A percentile compares a stretch with the other conserved stretches of the same genome.
These are phyloP conservation scores for Alternaria sp. DNA, from an alignment of 2,329 filamentous ascomycete genomes.

Conservation along the genomic window DNA sequence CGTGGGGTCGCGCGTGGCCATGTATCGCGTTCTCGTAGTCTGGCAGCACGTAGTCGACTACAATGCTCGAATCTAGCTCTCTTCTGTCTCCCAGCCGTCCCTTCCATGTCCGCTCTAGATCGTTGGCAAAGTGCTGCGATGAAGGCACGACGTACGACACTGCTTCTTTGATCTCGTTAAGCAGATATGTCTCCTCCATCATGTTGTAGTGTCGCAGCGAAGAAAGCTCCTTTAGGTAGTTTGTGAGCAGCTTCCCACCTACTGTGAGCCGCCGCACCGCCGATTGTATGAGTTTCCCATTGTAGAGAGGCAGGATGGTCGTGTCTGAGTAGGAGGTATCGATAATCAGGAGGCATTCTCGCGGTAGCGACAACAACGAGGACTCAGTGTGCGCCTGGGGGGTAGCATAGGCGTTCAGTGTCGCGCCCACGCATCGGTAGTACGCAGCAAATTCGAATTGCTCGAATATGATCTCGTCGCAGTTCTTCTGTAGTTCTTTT, in stretches of 20 bases:
- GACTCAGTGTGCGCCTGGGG: slow-evolving; percentile 46
- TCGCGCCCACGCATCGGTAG: slow-evolving; percentile 75
- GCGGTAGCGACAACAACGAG: slow-evolving; percentile 61
- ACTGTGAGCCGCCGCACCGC: slow-evolving; percentile 87
- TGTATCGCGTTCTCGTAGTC: slow-evolving; percentile 72
- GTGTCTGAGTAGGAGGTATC: slow-evolving; percentile 95
- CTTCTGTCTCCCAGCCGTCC: slow-evolving; percentile 63
- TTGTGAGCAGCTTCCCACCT: slow-evolving; percentile 91
- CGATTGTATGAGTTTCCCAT: slow-evolving; percentile 79
- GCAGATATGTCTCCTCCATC: slow-evolving; percentile 89
- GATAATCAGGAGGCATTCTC: slow-evolving; percentile 85
- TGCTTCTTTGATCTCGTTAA: slow-evolving; percentile 95
- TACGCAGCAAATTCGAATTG: slow-evolving; percentile 94
- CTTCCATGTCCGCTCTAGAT: slow-evolving; percentile 87
- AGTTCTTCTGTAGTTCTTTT: slow-evolving; percentile 82
- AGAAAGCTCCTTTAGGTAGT: slow-evolving; percentile 87
- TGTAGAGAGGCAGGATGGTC: slow-evolving; percentile 84
- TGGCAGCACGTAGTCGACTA: slow-evolving; percentile 90
- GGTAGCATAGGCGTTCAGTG: slow-evolving; percentile 79
- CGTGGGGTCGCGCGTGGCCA: slow-evolving; percentile 79
- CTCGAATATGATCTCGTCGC: slow-evolving; percentile 96
- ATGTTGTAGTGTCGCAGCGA: slow-evolving; percentile 95
- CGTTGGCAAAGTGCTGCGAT: slow-evolving; percentile 65
- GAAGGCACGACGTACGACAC: slow-evolving; percentile 83
- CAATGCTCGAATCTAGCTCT: slow-evolving; percentile 64